Base-by-base conservation (phyloP, 2,329 filamentous ascomycete genomes). In the Aspergillus proliferans region DNA sequence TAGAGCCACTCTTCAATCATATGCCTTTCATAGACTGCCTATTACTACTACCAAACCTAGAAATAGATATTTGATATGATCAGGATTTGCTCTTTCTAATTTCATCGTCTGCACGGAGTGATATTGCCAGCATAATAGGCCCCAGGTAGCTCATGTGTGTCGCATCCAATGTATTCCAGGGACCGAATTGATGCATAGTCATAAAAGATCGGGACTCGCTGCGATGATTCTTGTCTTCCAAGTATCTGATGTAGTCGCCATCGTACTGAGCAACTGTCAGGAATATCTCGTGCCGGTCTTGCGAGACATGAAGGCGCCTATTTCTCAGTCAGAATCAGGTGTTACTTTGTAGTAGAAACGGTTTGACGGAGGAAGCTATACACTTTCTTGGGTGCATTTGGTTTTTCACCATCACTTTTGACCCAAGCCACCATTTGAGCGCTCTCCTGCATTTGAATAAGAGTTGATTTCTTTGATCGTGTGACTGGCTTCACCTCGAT, bases 361-460 rank as follows among this genome's bases (percentile, higher is more conserved):
- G 36, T 36, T 14, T 3, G 7, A 36, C 6, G 14, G n/a, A 19
- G 8, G 30, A 15, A 36, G 34, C 1, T 2, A 36, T 36, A 36
- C 34, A 36, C 2, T n/a, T 1, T 36, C 10, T 36, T 36, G 34
- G 34, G 5, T 36, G 14, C 3, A n/a, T 36, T 36, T 36, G 34
- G 34, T 19, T 15, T 4, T 6, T 49, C 34, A 10, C 5, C 2
- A 30, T 56, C 43, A 19, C 34, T 48, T 22, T 48, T 48, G 12
- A 58, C 50, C 51, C 53, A 56, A 8, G 41, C 46, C 1, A 52
- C 40, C 49, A 56, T 54, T 38, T 58, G 56, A 0, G 50, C 49
- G 2, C 45, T 45, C 36, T 59, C 51, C 40, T 59, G 54, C 47
- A 57, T 54, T n/a, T 45, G 50, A 19, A 55, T 52, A 7, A 43